Evolutionary conservation across 2,329 filamentous ascomycete genomes (phyloP).

Genomic region (Fusarium sp.): DNA sequence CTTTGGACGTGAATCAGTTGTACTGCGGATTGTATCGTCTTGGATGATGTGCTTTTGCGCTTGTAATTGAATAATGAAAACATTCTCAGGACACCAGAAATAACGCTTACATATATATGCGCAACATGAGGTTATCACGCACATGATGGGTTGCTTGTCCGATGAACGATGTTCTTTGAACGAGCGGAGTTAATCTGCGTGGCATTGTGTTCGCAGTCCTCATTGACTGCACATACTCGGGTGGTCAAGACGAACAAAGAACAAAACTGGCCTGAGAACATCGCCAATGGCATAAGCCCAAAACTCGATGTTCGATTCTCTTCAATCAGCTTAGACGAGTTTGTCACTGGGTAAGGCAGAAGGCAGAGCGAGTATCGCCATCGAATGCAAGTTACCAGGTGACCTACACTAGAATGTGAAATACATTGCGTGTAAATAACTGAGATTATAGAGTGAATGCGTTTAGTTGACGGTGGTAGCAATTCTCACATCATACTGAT

Average conservation of each 20-base stretch:
- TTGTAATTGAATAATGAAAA: neutral
- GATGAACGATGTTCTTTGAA: neutral
- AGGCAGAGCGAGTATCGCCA: no score
- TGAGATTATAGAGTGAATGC: neutral
- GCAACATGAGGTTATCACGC: no score
- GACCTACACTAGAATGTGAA: neutral
- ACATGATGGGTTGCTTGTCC: neutral
- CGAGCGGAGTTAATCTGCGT: neutral
- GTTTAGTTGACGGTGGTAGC: no score
- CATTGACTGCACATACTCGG: neutral
- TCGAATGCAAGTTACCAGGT: no score
- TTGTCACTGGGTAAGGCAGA: no score
- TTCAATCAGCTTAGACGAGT: no score
- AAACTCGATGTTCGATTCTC: rapidly evolving
- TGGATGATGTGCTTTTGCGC: neutral
- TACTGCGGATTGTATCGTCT: neutral
- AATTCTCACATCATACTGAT: neutral
- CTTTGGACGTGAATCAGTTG: neutral
- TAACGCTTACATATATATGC: slow-evolving; percentile 14
- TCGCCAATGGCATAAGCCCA: no score
- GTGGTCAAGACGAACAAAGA: neutral
- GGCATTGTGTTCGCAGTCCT: neutral
- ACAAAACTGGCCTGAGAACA: neutral
- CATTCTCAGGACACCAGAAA: neutral
- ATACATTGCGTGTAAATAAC: neutral